Base-by-base conservation (phyloP, 768 basidiomycete species). In the Boletus sp. region DNA sequence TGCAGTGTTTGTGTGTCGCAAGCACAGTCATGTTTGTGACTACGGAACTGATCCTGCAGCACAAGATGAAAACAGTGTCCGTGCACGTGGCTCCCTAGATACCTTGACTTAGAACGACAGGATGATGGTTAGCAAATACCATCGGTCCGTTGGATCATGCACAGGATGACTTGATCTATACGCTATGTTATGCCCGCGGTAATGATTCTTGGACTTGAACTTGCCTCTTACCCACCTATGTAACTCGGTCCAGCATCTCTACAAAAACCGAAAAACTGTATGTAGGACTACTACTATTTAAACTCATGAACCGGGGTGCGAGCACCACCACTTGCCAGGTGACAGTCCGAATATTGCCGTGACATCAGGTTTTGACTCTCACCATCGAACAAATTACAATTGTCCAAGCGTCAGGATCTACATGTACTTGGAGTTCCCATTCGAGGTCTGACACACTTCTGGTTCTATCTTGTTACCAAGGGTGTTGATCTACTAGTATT, bases 1-100 rank as follows among this genome's bases (percentile, higher is more conserved):
- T 18, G 9, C 29, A 68, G 66, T 57, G 54, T 50, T 49, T 68
- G 28, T 56, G 48, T 44, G 10, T 68, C 48, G 55, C 58, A 28
- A 57, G 68, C 47, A 57, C 58, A 6, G 45, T 32, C 6, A 45
- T 58, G 60, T 67, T 67, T 37, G 50, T 18, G 10, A 29, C 55
- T 1, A 47, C 63, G 10, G 57, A 58, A 46, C 11, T 65, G 39
- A 42, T 55, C 30, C 24, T 58, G 37, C 52, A 12, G 20, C 60
- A 35, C 47, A 47, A 11, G 10, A 55, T 45, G 10, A 48, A 24
- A 50, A 46, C 36, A 30, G 14, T 3, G 28, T 35, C 47, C 18
- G 17, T 1, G 20, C 30, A 47, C 37, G 10, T 17, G 29, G 10
- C 11, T 40, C 44, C 45, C 18, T 48, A 32, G 37, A 7, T 14